These are phyloP conservation scores for Myotisia sp. DNA, from an alignment of 2,329 filamentous ascomycete species.

Conservation along the genomic window DNA sequence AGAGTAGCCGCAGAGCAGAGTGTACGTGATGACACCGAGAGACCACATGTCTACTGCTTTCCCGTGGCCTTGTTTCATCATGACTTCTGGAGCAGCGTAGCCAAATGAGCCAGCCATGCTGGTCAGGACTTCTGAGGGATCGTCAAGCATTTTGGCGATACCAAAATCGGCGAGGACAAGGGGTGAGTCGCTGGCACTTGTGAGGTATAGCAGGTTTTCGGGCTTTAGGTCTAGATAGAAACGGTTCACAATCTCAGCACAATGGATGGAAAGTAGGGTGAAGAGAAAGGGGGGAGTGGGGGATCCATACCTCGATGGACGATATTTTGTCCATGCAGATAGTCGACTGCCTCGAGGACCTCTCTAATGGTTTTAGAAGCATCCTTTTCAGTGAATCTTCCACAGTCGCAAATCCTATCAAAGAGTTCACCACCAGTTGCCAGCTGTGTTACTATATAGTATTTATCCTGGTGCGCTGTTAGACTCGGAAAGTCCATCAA, in stretches of 20 bases:
- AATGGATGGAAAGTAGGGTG: background rate
- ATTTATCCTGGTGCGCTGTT: constrained; percentile 83
- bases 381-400: constrained; percentile 97
- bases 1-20: constrained; percentile 91
- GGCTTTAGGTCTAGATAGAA: constrained; percentile 69
- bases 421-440: constrained; percentile 94
- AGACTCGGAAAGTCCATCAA: constrained; percentile 6
- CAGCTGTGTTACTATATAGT: constrained; percentile 95
- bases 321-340: constrained; percentile 85
- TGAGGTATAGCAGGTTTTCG: constrained; percentile 91
- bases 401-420: constrained; percentile 94
- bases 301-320: constrained; percentile 68
- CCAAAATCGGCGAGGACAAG: constrained; percentile 94
- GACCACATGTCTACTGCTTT: constrained; percentile 99
- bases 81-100: constrained; percentile 93
- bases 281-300: no score
- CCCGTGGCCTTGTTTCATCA: constrained; percentile 93
- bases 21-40: constrained; percentile 96
- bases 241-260: constrained; percentile 6
- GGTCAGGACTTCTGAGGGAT: constrained; percentile 77
- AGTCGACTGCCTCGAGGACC: constrained; percentile 82
- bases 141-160: constrained; percentile 95
- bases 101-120: constrained; percentile 98
- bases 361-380: constrained; percentile 90
- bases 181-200: constrained; percentile 58